phyloP scores from a whole-genome alignment of 2,329 filamentous ascomycete species.

The Myriosclerotinia duriaeana region DNA sequence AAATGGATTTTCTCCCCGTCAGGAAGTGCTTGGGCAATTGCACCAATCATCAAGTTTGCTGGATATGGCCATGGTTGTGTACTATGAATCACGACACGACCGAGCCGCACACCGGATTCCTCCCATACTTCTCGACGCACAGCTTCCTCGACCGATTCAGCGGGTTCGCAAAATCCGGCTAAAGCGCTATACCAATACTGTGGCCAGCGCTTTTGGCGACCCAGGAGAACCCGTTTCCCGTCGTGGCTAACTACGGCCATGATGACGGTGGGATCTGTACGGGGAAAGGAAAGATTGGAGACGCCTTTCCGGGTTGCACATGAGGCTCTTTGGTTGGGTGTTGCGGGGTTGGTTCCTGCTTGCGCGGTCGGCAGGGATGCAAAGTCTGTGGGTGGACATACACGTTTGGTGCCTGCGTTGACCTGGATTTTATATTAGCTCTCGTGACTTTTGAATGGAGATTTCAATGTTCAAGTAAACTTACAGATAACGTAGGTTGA shows the following conservation, averaged over 20 bases:
- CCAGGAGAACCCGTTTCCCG: conserved; percentile 67
- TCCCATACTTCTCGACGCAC: conserved; percentile 85
- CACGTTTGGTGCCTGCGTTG: conserved; percentile 77
- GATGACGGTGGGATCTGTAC: conserved; percentile 85
- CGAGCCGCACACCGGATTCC: conserved; percentile 74
- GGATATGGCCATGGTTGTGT: conserved; percentile 89
- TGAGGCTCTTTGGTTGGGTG: conserved; percentile 56
- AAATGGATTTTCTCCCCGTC: conserved; percentile 78
- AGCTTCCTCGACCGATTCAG: conserved; percentile 81
- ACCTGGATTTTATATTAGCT: not conserved
- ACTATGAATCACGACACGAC: conserved; percentile 76
- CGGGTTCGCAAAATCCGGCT: conserved; percentile 82
- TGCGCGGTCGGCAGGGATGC: conserved; percentile 41
- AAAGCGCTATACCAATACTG: conserved; percentile 84
- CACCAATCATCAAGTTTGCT: conserved; percentile 80
- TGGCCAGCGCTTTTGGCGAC: conserved; percentile 82
- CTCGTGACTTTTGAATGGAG: not conserved
- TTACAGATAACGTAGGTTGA: conserved; percentile 70
- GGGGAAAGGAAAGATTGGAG: conserved; percentile 88
- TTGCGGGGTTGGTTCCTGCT: conserved; percentile 44
- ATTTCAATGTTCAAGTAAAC: not conserved
- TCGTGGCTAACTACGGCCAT: conserved; percentile 85
- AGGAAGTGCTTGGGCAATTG: conserved; percentile 81
- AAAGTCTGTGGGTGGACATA: conserved; percentile 71
- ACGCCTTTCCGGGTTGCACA: conserved; percentile 82